Percentiles rank a stretch among this genome's conserved stretches.
These are phyloP conservation scores for Lumnitzera racemosa DNA, from an alignment of 345 rosid species.

Conservation along the genomic window DNA sequence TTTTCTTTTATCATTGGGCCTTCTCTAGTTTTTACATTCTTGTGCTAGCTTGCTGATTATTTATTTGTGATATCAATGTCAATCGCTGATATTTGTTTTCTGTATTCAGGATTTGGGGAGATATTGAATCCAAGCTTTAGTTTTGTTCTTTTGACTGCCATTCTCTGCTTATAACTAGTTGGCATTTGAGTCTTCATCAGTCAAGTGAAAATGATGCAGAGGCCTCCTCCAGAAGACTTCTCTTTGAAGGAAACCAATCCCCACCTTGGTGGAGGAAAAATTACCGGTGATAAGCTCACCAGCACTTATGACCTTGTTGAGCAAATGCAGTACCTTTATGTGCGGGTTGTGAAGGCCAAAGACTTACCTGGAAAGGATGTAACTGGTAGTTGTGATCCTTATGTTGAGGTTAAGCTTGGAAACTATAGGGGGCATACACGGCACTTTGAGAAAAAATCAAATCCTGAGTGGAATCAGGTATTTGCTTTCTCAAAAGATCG, in stretches of 20 bases:
- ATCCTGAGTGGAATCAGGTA: slow-evolving; percentile 92
- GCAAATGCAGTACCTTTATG: slow-evolving; percentile 91
- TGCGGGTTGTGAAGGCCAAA: slow-evolving; percentile 87
- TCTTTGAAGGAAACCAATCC: slow-evolving; percentile 78
- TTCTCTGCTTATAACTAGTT: background rate
- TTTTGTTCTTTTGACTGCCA: slow-evolving; percentile 1
- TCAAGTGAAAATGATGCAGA: slow-evolving; percentile 36
- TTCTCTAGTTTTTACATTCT: too few species aligned
- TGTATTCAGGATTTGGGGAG: too few species aligned
- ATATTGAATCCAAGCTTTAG: background rate
- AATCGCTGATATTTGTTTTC: too few species aligned
- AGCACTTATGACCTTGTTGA: slow-evolving; percentile 94
- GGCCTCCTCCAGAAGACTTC: slow-evolving; percentile 75
- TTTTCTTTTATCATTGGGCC: too few species aligned
- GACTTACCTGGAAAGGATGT: slow-evolving; percentile 75
- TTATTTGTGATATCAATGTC: too few species aligned
- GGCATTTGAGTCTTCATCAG: background rate
- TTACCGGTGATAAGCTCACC: slow-evolving; percentile 70
- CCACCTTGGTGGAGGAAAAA: slow-evolving; percentile 75
- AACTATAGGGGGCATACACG: slow-evolving; percentile 81
- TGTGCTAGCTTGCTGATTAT: too few species aligned
- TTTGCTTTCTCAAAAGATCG: slow-evolving; percentile 81
- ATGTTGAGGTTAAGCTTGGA: slow-evolving; percentile 84
- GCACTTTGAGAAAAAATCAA: slow-evolving; percentile 71
- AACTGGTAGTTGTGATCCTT: slow-evolving; percentile 91